Percentiles rank a stretch among this genome's conserved stretches.
Conservation (phyloP, 352 stramenopile genomes). For the Phytophthora ohioensis region DNA sequence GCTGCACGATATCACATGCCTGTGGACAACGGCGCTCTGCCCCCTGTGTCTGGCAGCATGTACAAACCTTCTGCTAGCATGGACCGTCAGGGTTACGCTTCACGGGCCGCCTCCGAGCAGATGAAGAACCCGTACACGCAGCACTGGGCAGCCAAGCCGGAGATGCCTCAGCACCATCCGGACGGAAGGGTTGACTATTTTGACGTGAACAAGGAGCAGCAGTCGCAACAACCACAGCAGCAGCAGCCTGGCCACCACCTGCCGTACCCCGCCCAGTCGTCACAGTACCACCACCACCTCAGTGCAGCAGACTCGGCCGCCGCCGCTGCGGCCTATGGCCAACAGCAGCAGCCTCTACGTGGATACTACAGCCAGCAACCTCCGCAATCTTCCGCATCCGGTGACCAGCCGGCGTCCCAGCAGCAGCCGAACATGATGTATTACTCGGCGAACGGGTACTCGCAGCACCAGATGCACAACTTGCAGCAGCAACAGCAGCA, state of each 20-base stretch:
- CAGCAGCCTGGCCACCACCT: slow-evolving; percentile 52
- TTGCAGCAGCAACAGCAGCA: slow-evolving; percentile 48
- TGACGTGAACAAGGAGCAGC: slow-evolving; percentile 76
- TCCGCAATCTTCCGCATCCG: slow-evolving; percentile 28
- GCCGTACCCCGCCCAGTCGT: slow-evolving; percentile 52
- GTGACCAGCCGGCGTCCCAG: slow-evolving; percentile 37
- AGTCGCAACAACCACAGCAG: slow-evolving; percentile 25
- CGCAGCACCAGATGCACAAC: slow-evolving; percentile 80
- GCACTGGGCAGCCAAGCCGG: slow-evolving; percentile 71
- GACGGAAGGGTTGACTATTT: slow-evolving; percentile 73
- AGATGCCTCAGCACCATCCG: slow-evolving; percentile 45
- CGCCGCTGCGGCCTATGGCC: slow-evolving; percentile 60
- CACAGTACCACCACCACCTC: slow-evolving; percentile 80
- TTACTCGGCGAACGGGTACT: slow-evolving; percentile 69
- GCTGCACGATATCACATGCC: slow-evolving; percentile 59
- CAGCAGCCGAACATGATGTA: slow-evolving; percentile 74
- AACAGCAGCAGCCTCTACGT: slow-evolving; percentile 44
- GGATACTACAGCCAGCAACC: slow-evolving; percentile 67
- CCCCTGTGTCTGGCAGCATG: slow-evolving; percentile 57
- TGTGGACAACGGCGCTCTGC: slow-evolving; percentile 55
- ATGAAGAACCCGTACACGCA: slow-evolving; percentile 72
- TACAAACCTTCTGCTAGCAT: slow-evolving; percentile 53
- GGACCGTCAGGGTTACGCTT: slow-evolving; percentile 45
- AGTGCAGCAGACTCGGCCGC: slow-evolving; percentile 66
- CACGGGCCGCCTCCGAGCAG: slow-evolving; percentile 35